These are phyloP conservation scores for Claviceps spartinae DNA, from an alignment of 2,329 filamentous ascomycete genomes.

Conservation along the genomic window DNA sequence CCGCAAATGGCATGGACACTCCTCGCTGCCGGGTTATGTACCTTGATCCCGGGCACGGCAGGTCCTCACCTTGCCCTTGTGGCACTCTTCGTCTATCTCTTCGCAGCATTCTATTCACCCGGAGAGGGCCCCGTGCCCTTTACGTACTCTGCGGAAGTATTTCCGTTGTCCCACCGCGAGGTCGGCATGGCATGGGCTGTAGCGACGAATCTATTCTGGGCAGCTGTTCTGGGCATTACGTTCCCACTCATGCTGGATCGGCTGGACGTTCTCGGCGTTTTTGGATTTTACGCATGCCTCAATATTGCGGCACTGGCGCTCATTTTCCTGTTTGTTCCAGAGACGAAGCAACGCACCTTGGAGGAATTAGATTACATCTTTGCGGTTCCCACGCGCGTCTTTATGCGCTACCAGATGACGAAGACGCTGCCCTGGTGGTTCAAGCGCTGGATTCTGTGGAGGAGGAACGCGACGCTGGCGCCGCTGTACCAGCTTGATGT, in stretches of 20 bases:
- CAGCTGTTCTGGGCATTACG: constrained; percentile 47
- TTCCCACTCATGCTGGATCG: constrained; percentile 42
- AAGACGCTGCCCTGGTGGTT: constrained; percentile 47
- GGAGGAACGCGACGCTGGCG: constrained; percentile 26
- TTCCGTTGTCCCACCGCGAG: constrained; percentile 56
- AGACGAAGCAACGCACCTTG: constrained; percentile 43
- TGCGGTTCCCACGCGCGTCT: constrained; percentile 43
- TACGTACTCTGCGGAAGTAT: constrained; percentile 56
- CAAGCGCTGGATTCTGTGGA: constrained; percentile 41
- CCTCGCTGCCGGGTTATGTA: constrained; percentile 32
- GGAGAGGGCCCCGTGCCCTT: constrained; percentile 55
- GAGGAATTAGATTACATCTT: constrained; percentile 47
- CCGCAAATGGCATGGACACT: constrained; percentile 29
- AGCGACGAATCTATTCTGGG: constrained; percentile 49
- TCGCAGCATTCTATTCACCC: constrained; percentile 36
- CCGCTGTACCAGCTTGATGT: constrained; percentile 30
- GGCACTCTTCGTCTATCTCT: constrained; percentile 44
- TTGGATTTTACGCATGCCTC: constrained; percentile 40
- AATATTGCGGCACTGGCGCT: constrained; percentile 41
- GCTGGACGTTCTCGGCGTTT: constrained; percentile 33
- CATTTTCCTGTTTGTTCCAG: constrained; percentile 43
- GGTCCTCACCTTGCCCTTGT: constrained; percentile 29
- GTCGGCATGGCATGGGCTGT: constrained; percentile 59
- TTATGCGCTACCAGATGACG: constrained; percentile 42
- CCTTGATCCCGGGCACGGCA: constrained; percentile 29